Conservation (phyloP, 495 filamentous ascomycete species). For the Hyaloscypha hepaticicola region DNA sequence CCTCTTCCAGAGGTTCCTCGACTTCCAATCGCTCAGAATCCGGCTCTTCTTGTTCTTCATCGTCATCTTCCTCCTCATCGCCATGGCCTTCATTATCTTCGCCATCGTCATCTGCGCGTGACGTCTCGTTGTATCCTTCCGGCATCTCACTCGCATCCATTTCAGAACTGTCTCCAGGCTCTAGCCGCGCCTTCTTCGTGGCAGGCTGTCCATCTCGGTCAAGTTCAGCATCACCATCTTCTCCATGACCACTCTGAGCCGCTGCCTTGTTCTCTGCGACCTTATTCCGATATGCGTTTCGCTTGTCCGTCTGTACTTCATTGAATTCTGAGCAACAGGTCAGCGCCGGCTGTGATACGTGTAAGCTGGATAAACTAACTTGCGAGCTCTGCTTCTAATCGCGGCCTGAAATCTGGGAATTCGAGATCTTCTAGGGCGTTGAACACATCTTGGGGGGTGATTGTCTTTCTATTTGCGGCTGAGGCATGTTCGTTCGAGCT, state of each 20-base stretch:
- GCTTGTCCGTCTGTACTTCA: conserved; percentile 63
- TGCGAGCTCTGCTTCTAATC: conserved; percentile 57
- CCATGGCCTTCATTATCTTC: conserved; percentile 46
- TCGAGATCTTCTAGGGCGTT: conserved; percentile 79
- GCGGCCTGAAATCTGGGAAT: conserved; percentile 67
- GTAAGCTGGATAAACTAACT: conserved; percentile 29
- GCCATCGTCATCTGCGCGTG: conserved; percentile 47
- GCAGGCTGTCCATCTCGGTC: conserved; percentile 37
- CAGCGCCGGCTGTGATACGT: neutral
- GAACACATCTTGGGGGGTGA: conserved; percentile 81
- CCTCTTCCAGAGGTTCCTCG: conserved; percentile 38
- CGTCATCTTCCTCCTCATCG: conserved; percentile 42
- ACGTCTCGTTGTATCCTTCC: conserved; percentile 35
- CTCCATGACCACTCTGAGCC: conserved; percentile 39
- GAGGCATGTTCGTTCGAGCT: conserved; percentile 78
- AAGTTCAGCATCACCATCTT: conserved; percentile 30
- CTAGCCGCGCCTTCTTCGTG: conserved; percentile 54
- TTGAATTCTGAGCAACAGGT: conserved; percentile 42
- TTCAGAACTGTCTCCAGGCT: conserved; percentile 46
- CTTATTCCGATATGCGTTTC: conserved; percentile 55
- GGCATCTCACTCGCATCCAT: conserved; percentile 49
- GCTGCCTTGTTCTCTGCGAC: conserved; percentile 22
- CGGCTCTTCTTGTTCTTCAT: conserved; percentile 38
- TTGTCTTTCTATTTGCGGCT: conserved; percentile 73
- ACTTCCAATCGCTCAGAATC: conserved; percentile 43